Percentiles rank a stretch among this genome's conserved stretches.
Evolutionary conservation across 208 protist genomes (phyloP).

Genomic region (Crithidia thermophila): DNA sequence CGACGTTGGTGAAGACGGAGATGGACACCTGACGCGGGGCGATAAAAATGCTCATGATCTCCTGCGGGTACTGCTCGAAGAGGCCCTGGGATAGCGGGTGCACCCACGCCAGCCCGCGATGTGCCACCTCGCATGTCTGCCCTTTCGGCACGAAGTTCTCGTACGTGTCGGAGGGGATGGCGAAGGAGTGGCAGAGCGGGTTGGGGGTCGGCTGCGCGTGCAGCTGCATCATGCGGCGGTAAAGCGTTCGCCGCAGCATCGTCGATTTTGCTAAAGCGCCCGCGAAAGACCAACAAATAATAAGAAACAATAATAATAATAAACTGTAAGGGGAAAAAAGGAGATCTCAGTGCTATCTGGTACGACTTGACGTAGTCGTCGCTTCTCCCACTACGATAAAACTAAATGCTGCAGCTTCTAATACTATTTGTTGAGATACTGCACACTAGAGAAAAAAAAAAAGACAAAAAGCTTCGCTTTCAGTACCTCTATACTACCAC

Average conservation of each 20-base stretch:
- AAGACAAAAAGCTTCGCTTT: not conserved
- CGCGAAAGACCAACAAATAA: conserved; percentile 8
- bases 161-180: conserved; percentile 69
- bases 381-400: no score
- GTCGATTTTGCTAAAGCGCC: not conserved
- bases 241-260: conserved; percentile 63
- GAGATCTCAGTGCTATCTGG: no score
- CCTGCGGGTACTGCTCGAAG: conserved; percentile 89
- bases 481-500: no score
- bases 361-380: no score
- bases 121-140: conserved; percentile 83
- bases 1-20: conserved; percentile 71
- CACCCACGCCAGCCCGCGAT: conserved; percentile 83
- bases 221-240: conserved; percentile 62
- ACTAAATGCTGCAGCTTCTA: no score
- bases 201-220: conserved; percentile 85
- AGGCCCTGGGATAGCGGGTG: conserved; percentile 84
- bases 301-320: conserved; percentile 7
- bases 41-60: conserved; percentile 86
- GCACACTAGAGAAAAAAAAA: conserved; percentile 1
- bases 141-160: conserved; percentile 86
- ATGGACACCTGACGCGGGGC: conserved; percentile 78
- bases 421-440: no score
- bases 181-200: conserved; percentile 75
- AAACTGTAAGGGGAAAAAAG: no score